Evolutionary conservation across 371 early-diverging fungal species (phyloP), one percentile per base, ranked within the genome.

Genomic region (Mortierella sp.): DNA sequence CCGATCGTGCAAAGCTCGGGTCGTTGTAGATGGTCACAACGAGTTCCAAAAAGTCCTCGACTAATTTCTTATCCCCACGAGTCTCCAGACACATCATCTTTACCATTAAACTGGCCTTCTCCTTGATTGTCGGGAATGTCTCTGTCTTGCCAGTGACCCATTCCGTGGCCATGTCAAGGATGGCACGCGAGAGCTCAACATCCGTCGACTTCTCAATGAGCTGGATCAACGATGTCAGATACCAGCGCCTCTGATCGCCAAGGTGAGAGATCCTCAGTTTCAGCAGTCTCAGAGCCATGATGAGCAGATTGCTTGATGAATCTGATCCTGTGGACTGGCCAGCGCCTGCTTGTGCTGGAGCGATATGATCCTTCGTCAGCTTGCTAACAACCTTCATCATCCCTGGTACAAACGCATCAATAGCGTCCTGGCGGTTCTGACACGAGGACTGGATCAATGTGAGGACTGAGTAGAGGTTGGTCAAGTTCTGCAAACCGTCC

Each of bases 121-220:
- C 99, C 80, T 97, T 97, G 57, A 94, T 86, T 2, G 98, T 97
- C 2, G 99, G 99, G 82, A 96, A 95, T 2, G 93, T 81, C 49
- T 96, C 95, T 6, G 79, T 80, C 39, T 80, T 80, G 46, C 89
- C 85, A 39, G 93, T 79, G 2, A 97, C 89, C 99, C 99, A 99
- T 46, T 91, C 90, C n/a, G 88, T 86, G 14, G 92, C 85, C 85
- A 97, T 90, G 15, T 87, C 88, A 48, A 98, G 75, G 37, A 98
- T 89, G 17, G 86, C 86, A 3, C 89, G 81, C 23, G 93, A 81
- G 15, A 99, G 75, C 27, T 85, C 87, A 6, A 85, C 71, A 68
- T 94, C 92, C 4, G 87, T 85, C 11, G 92, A 89, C 56, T 92
- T 89, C 60, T 96, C 95, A 61, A 96, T 89, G 11, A 99, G 79